Evolutionary conservation across 164 flowering plant species (phyloP).

Genomic region (Magnolia officinalis): DNA sequence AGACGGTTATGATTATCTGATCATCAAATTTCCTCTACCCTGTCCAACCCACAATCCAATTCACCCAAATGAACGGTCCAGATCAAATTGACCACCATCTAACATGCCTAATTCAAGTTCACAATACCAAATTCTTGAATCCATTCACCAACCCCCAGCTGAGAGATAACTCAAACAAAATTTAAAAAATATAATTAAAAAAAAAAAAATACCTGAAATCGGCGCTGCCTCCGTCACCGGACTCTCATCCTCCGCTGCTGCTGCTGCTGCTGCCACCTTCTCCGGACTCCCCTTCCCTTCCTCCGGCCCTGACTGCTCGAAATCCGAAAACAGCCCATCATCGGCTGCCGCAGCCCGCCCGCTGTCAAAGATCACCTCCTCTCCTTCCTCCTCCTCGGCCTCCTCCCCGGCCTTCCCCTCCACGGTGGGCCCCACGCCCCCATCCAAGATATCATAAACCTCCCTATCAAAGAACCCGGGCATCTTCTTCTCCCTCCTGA

Average conservation of each 20-base stretch:
- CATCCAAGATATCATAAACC: conserved; percentile 68
- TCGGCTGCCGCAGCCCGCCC: conserved; percentile 58
- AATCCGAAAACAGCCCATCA: conserved; percentile 73
- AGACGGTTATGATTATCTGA: not conserved
- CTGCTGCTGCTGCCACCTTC: conserved; percentile 20
- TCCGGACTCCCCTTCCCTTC: conserved; percentile 24
- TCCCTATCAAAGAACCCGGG: conserved; percentile 90
- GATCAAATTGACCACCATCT: not conserved
- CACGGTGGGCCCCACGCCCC: not conserved
- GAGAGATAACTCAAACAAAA: not conserved
- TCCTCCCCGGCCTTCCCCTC: not conserved
- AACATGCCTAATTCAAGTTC: not conserved
- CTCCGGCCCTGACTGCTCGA: conserved; percentile 38
- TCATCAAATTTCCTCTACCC: not conserved
- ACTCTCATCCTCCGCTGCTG: not conserved
- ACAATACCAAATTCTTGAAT: not conserved
- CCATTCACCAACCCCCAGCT: not conserved
- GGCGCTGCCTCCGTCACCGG: conserved; percentile 27
- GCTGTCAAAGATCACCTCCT: conserved; percentile 51
- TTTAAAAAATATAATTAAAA: no score
- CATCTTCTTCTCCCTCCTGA: conserved; percentile 64
- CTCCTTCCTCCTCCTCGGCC: conserved; percentile 10
- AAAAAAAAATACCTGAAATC: conserved; percentile 35
- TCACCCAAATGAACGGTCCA: not conserved
- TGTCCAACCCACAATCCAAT: not conserved